A percentile compares a stretch with the other conserved stretches of the same genome.
phyloP scores from a whole-genome alignment of 139 green algal species.

The Picochlorum sp. region DNA sequence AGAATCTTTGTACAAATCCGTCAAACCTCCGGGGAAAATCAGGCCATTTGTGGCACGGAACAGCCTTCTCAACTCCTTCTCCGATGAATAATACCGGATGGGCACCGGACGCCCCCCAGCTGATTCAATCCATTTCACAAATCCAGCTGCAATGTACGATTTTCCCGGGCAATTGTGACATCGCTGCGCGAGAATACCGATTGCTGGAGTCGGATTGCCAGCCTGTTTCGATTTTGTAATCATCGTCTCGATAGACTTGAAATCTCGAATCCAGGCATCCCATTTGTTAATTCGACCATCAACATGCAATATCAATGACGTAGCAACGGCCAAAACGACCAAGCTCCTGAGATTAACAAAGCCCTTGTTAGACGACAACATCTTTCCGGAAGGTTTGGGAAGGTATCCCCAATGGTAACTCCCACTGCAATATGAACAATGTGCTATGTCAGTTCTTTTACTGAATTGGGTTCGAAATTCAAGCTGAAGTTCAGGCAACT shows the following conservation, averaged over 20 bases:
- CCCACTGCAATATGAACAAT: too few species aligned
- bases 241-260: background rate
- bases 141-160: slow-evolving; percentile 57
- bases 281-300: background rate
- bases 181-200: slow-evolving; percentile 55
- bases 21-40: slow-evolving; percentile 49
- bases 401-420: too few species aligned
- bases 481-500: too few species aligned
- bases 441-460: too few species aligned
- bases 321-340: too few species aligned
- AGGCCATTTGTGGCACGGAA: slow-evolving; percentile 41
- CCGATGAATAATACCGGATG: slow-evolving; percentile 50
- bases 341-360: too few species aligned
- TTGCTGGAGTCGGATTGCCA: slow-evolving; percentile 46
- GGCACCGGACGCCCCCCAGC: slow-evolving; percentile 53
- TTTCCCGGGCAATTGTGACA: slow-evolving; percentile 51
- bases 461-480: too few species aligned
- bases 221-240: slow-evolving; percentile 8
- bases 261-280: background rate
- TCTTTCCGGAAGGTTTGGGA: too few species aligned
- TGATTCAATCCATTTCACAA: slow-evolving; percentile 66
- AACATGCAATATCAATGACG: slow-evolving; percentile 1
- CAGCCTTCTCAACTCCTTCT: slow-evolving; percentile 58
- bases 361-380: too few species aligned
- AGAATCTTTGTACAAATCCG: slow-evolving; percentile 68